Evolutionary conservation across 106 monocot species (phyloP), one percentile per base, ranked within the genome.

Genomic region (Dendrobium chrysotoxum): DNA sequence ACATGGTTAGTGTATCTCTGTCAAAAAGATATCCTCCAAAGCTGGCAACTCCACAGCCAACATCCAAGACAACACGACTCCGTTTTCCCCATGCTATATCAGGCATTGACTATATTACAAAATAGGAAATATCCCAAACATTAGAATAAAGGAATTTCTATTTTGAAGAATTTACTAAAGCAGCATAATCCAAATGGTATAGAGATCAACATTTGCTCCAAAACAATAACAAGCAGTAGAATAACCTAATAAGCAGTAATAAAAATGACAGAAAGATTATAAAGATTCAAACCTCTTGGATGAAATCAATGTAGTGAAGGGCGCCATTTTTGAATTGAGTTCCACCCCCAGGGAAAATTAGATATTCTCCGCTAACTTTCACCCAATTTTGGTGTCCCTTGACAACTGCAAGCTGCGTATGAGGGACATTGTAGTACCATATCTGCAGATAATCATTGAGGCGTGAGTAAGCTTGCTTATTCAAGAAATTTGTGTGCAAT

Each of bases 321-420:
- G 97, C 94, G 17, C 97, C 97, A 72, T 92, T 72, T 82, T 88
- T 90, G 80, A 97, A 97, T 76, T 97, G 94, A 57, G 97, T 97
- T 66, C 97, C 97, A 75, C 97, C 97, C 26, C 94, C 97, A 21
- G 97, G 97, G 81, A 97, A 97, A 78, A 91, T 85, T 44, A 97
- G 94, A 82, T 91, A 86, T 55, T 97, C 94, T 65, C 97, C 97
- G 39, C 84, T 78, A 47, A 92, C 92, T 83, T 97, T 97, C 13
- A 97, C 94, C 97, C 97, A 97, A 80, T 97, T 97, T 75, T 97
- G 97, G 85, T 92, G 94, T 30, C 92, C 94, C 75, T 97, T 97
- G 23, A 92, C 84, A 68, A 28, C 83, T 16, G 91, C 94, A 70
- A 97, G 88, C 86, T 83, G 40, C 9, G 88, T 86, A 81, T 97